Evolutionary conservation across 2,329 filamentous ascomycete species (phyloP).

Genomic region (Cladorrhinum sp.): DNA sequence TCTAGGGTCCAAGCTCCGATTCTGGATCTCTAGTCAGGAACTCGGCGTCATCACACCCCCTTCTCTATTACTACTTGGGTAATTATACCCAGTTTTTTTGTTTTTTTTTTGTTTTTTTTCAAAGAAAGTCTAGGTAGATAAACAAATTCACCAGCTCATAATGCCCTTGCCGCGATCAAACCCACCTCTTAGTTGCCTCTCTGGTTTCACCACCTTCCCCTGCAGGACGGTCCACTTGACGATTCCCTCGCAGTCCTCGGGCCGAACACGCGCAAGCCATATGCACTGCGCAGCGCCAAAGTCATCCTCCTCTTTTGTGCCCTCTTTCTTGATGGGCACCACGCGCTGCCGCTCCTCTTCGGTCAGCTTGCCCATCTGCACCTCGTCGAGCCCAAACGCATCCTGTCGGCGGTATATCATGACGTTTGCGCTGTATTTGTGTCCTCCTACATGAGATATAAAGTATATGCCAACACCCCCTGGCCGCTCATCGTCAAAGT

Average conservation of each 20-base stretch:
- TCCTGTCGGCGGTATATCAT: constrained; percentile 76
- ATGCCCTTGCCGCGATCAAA: constrained; percentile 81
- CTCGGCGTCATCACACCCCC: neutral
- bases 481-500: constrained; percentile 81
- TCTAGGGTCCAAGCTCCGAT: neutral
- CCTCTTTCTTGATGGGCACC: constrained; percentile 20
- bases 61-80: neutral
- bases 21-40: neutral
- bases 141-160: constrained; percentile 70
- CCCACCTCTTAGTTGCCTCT: constrained; percentile 78
- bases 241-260: constrained; percentile 91
- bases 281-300: constrained; percentile 80
- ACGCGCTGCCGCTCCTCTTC: constrained; percentile 10
- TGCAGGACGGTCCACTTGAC: constrained; percentile 85
- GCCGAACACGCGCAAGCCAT: constrained; percentile 80
- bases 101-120: too few relatives aligned
- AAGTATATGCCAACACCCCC: constrained; percentile 96
- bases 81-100: too few relatives aligned
- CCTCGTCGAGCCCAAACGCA: constrained; percentile 52
- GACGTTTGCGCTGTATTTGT: constrained; percentile 94
- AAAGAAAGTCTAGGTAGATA: neutral
- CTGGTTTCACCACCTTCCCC: constrained; percentile 91
- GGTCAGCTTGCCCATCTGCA: constrained; percentile 36
- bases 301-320: constrained; percentile 32
- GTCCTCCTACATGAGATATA: constrained; percentile 91